A percentile compares a stretch with the other conserved stretches of the same genome.
Conservation (phyloP, 2,329 filamentous ascomycete genomes). For the Hirsutella thompsonii region DNA sequence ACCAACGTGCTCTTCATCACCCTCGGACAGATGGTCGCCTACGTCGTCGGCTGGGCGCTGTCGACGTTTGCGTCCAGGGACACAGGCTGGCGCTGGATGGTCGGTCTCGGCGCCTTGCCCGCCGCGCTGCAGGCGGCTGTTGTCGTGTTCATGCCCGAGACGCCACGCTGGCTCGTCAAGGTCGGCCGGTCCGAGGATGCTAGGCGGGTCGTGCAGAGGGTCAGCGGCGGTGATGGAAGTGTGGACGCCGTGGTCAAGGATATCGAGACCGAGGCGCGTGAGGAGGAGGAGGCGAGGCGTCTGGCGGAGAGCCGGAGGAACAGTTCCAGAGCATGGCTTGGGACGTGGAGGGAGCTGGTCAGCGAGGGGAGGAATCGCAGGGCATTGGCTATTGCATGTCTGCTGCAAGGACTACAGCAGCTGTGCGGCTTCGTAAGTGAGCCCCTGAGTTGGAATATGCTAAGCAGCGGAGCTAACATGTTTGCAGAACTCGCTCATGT, state of each 20-base stretch:
- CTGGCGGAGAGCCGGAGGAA: conserved; percentile 16
- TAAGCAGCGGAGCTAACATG: neutral
- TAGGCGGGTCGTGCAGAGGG: conserved; percentile 47
- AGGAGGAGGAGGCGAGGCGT: conserved; percentile 45
- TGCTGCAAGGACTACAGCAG: conserved; percentile 80
- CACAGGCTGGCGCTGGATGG: conserved; percentile 81
- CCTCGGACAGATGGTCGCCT: conserved; percentile 78
- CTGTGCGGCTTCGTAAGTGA: conserved; percentile 64
- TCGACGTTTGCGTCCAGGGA: conserved; percentile 34
- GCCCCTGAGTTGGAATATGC: no score
- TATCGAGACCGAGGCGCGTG: conserved; percentile 63
- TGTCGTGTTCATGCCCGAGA: conserved; percentile 69
- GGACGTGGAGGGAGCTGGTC: conserved; percentile 40
- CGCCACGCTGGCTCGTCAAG: conserved; percentile 75
- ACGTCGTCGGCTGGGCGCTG: conserved; percentile 69
- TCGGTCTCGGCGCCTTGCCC: conserved; percentile 70
- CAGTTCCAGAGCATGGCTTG: conserved; percentile 23
- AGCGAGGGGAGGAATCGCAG: conserved; percentile 51
- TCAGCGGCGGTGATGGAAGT: conserved; percentile 42
- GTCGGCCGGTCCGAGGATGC: conserved; percentile 50
- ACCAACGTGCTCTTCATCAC: conserved; percentile 76
- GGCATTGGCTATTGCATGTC: conserved; percentile 72
- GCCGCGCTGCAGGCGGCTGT: conserved; percentile 58
- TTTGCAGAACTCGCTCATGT: conserved; percentile 72
- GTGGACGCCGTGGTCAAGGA: conserved; percentile 50